phyloP scores from a whole-genome alignment of 345 rosid species.

The Populus tremula region DNA sequence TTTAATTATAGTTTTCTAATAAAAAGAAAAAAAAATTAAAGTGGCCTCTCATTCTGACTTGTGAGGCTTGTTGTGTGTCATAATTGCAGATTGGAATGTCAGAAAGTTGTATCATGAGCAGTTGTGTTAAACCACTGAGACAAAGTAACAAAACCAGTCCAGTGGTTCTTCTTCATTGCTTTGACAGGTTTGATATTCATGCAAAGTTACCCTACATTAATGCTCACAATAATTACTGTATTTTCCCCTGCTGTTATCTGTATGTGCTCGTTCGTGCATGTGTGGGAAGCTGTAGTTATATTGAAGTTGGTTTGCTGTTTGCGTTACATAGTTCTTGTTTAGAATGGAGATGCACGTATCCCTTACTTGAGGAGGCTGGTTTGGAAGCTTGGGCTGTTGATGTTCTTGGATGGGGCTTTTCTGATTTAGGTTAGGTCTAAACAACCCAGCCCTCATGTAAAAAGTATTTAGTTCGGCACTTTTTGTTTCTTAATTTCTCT shows the following conservation, averaged over 20 bases:
- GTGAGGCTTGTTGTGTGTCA: neutral
- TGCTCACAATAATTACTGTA: neutral
- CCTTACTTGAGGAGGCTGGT: constrained; percentile 87
- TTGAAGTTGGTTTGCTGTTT: constrained; percentile 16
- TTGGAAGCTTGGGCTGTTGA: constrained; percentile 89
- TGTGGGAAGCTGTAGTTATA: too few relatives aligned
- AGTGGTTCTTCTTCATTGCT: constrained; percentile 85
- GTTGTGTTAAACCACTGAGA: constrained; percentile 67
- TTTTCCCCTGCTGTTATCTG: neutral
- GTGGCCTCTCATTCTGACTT: neutral
- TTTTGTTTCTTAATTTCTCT: neutral
- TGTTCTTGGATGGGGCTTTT: constrained; percentile 96
- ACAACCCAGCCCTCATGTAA: neutral
- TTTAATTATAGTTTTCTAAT: too few relatives aligned
- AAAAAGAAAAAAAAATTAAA: too few relatives aligned
- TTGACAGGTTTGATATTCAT: constrained; percentile 66
- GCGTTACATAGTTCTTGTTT: constrained; percentile 74
- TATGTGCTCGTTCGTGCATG: neutral
- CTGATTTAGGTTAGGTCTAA: constrained; percentile 61
- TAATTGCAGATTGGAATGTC: constrained; percentile 52
- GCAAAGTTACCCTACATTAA: neutral
- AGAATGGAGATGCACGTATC: constrained; percentile 89
- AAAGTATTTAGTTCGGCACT: neutral
- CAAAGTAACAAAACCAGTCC: constrained; percentile 47
- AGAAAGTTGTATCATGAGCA: constrained; percentile 59